These are phyloP conservation scores for Mycena crocata DNA, from an alignment of 768 basidiomycete genomes.

Conservation along the genomic window DNA sequence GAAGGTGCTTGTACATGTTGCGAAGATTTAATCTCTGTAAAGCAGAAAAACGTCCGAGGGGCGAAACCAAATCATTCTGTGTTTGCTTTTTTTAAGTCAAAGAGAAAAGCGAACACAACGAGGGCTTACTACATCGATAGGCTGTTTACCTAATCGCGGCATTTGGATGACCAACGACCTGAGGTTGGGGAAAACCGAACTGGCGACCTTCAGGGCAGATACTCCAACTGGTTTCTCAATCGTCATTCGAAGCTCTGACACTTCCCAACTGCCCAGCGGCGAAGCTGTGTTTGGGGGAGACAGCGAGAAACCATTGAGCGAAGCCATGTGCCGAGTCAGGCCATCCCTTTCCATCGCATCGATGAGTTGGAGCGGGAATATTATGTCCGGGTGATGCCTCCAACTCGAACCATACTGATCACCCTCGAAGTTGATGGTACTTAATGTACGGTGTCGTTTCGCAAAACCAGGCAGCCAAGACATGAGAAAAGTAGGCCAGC, in stretches of 20 bases:
- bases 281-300: background rate
- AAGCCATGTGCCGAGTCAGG: background rate
- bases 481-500: background rate
- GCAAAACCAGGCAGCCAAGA: constrained; percentile 20
- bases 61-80: constrained; percentile 12
- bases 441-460: background rate
- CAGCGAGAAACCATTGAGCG: constrained; percentile 6
- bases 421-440: background rate
- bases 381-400: background rate
- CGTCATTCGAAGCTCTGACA: background rate
- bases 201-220: background rate
- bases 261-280: constrained; percentile 5
- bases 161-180: background rate
- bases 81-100: background rate
- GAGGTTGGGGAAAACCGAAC: background rate
- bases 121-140: background rate
- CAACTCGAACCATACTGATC: background rate
- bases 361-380: constrained; percentile 1
- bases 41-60: background rate
- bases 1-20: background rate
- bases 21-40: constrained; percentile 1
- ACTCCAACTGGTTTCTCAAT: background rate
- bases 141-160: background rate
- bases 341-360: constrained; percentile 1
- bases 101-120: background rate